phyloP scores from a whole-genome alignment of 1,139 yeast species.

The Hansenula sp. region DNA sequence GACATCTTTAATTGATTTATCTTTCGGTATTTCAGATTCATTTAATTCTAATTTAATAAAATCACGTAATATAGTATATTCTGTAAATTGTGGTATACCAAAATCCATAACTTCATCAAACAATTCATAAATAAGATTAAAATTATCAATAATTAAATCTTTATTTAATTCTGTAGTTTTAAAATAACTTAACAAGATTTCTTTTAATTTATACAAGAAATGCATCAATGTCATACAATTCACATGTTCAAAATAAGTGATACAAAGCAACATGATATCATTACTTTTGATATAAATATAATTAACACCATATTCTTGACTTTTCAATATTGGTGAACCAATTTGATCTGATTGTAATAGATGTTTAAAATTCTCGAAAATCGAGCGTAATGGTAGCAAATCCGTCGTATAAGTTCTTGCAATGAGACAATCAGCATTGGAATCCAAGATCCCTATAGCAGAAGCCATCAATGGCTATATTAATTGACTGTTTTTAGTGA shows the following conservation, averaged over 20 bases:
- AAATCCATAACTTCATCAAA: conserved; percentile 71
- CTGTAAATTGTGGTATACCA: conserved; percentile 73
- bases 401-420: conserved; percentile 15
- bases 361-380: conserved; percentile 3
- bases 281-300: conserved; percentile 55
- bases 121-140: conserved; percentile 63
- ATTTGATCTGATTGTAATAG: neutral
- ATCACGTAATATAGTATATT: conserved; percentile 64
- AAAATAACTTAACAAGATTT: conserved; percentile 55
- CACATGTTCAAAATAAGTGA: conserved; percentile 39
- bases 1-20: conserved; percentile 11
- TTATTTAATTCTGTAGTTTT: conserved; percentile 41
- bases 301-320: conserved; percentile 40
- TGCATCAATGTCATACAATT: conserved; percentile 54
- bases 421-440: conserved; percentile 16
- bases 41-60: conserved; percentile 44
- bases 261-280: conserved; percentile 48
- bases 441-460: conserved; percentile 20
- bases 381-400: conserved; percentile 11
- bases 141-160: conserved; percentile 60
- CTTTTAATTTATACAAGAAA: conserved; percentile 56
- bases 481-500: too few species aligned
- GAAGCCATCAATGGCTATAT: conserved; percentile 21
- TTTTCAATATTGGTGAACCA: conserved; percentile 43
- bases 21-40: conserved; percentile 14